Base-by-base conservation (phyloP, 208 protist species). In the Wallacemonas sp. region DNA sequence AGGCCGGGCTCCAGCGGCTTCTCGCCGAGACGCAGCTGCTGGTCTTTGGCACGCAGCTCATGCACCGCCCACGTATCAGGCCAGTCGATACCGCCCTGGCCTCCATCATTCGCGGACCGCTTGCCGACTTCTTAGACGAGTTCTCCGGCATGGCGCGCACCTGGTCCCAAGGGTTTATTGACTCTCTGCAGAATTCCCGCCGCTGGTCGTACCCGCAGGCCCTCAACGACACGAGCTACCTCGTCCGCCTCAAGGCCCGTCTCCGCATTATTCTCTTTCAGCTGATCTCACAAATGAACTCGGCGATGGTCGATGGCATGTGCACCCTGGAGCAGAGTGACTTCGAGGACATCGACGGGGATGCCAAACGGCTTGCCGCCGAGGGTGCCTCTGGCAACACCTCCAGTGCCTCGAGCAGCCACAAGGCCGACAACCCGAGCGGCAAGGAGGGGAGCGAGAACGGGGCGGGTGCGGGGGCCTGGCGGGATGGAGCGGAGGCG, bases 121-220 rank as follows among this genome's bases (percentile, higher is more conserved):
- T 70, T 27, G 26, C 65, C 14, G 54, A 63, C 54, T 70, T 70
- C 42, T 42, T 70, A 1, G 46, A 70, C 14, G 54, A 70, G 28
- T 70, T 70, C 33, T 12, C 65, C 28, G 47, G 56, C 19, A 39
- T 49, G 42, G 36, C 26, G n/a, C 65, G 65, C 5, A 30, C 41
- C 5, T 53, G 56, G 30, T 9, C 42, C 2, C 65, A 70, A 31
- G 54, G 56, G 19, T 61, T 70, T 34, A 63, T 70, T 19, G 54
- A 70, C 33, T 70, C 65, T 2, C 49, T 59, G 26, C 53, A 62
- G 36, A 47, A 49, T 39, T 24, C 38, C 15, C 56, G 56, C 15
- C 65, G 56, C 44, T 83, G 71, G 72, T 68, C 53, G 38, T 79
- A 78, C 47, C 66, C 72, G 1, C 33, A 66, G 14, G 36, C 47